Conservation (phyloP, 2,329 filamentous ascomycete species). For the Aureobasidium sp. region DNA sequence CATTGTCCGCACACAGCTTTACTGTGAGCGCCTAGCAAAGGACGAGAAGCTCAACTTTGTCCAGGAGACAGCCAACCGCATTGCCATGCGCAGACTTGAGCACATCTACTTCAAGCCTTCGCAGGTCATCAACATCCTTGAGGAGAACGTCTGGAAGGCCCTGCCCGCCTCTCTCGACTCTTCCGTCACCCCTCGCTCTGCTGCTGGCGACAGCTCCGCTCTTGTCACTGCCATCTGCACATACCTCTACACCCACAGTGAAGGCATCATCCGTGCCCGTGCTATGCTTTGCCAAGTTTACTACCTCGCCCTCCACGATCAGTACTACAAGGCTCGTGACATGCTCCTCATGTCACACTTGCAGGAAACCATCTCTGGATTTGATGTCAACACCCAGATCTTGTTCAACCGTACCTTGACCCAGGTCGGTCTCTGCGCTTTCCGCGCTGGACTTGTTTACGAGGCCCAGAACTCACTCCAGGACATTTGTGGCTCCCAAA, state of each 20-base stretch:
- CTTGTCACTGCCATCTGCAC: slow-evolving; percentile 85
- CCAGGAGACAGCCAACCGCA: slow-evolving; percentile 84
- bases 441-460: slow-evolving; percentile 93
- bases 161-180: slow-evolving; percentile 67
- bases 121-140: slow-evolving; percentile 85
- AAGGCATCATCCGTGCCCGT: slow-evolving; percentile 90
- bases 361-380: slow-evolving; percentile 93
- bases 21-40: slow-evolving; percentile 74
- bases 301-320: slow-evolving; percentile 92
- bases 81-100: slow-evolving; percentile 88
- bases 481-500: slow-evolving; percentile 94
- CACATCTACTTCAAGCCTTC: slow-evolving; percentile 99
- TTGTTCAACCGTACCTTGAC: slow-evolving; percentile 97
- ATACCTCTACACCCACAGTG: slow-evolving; percentile 89
- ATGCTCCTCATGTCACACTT: slow-evolving; percentile 99
- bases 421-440: slow-evolving; percentile 95
- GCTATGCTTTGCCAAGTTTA: slow-evolving; percentile 99
- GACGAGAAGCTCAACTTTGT: slow-evolving; percentile 62
- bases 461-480: slow-evolving; percentile 96
- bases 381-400: slow-evolving; percentile 95
- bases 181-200: slow-evolving; percentile 65
- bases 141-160: slow-evolving; percentile 87
- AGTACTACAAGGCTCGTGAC: slow-evolving; percentile 95
- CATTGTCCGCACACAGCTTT: slow-evolving; percentile 80
- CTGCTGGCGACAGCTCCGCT: slow-evolving; percentile 60